These are phyloP conservation scores for Coemansia sp. DNA, from an alignment of 192 early-diverging fungal species.

Conservation along the genomic window DNA sequence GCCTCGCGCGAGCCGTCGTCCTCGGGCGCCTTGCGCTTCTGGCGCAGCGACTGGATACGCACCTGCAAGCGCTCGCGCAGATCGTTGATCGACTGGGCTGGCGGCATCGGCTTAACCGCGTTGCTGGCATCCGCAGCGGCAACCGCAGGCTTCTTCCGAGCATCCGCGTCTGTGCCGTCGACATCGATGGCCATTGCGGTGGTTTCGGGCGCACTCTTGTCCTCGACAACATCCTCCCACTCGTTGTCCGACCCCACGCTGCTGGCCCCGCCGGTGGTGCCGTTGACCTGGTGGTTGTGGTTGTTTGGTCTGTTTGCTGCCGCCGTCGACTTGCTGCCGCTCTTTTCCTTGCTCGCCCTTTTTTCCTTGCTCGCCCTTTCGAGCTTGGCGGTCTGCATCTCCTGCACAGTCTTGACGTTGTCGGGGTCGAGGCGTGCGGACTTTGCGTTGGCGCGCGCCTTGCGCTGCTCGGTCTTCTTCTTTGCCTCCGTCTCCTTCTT, in stretches of 20 bases:
- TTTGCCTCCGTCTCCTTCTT: conserved; percentile 88
- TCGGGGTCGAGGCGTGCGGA: conserved; percentile 74
- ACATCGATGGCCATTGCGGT: conserved; percentile 34
- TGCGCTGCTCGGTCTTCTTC: conserved; percentile 83
- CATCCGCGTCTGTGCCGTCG: conserved; percentile 15
- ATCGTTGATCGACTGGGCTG: conserved; percentile 56
- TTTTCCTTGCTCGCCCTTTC: conserved; percentile 46
- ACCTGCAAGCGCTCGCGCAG: conserved; percentile 62
- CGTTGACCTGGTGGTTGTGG: conserved; percentile 3
- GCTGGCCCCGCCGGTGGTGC: background rate
- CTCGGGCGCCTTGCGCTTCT: conserved; percentile 65
- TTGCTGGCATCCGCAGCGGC: background rate
- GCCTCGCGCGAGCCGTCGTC: conserved; percentile 63
- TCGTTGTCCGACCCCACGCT: conserved; percentile 7
- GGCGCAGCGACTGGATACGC: conserved; percentile 62
- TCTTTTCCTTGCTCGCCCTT: conserved; percentile 44
- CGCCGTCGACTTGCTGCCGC: conserved; percentile 16
- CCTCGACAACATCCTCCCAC: conserved; percentile 26
- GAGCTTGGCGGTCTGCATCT: conserved; percentile 64
- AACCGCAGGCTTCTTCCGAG: conserved; percentile 4
- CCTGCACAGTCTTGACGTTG: conserved; percentile 68
- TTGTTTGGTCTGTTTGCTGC: background rate
- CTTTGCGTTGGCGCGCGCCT: conserved; percentile 57
- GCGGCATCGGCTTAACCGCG: conserved; percentile 31
- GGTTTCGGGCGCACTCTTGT: conserved; percentile 40